Base-by-base conservation (phyloP, 345 rosid genomes). In the Camelina laxa region DNA sequence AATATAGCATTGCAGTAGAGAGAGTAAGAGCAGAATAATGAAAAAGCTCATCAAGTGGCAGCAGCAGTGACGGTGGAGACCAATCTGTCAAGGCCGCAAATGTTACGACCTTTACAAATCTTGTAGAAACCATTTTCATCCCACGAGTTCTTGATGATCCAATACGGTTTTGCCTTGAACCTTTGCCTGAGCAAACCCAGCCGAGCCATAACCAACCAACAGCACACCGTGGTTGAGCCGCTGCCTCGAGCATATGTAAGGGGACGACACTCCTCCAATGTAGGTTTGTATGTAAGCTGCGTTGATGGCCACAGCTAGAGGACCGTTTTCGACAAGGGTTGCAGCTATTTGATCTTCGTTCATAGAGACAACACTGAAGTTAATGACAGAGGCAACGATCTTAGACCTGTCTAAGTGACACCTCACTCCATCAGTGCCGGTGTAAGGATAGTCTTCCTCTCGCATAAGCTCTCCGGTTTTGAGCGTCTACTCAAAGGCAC, bases 121-220 rank as follows among this genome's bases (percentile, higher is more conserved):
- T 82, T 90, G 82, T 90, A 92, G 76, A 53, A 87, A 19, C 98
- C 95, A 6, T 63, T 86, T 86, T 92, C 93, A 31, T 97, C 98
- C 98, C 98, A 90, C 0, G 98, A 90, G 69, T 92, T 92, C 88
- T 92, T 92, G 70, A 90, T 92, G 76, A 90, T 76, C 98, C 98
- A 89, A 79, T 81, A 90, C 11, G 93, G 93, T 79, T 90, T 89
- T 12, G 88, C 89, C 87, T 90, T 92, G 82, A 89, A 44, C 53
- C 96, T 66, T 27, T 17, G 89, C 73, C 1, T 91, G 92, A 38
- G 98, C 78, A 76, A 84, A 93, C 39, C 89, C 98, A 35, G 93
- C 84, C 19, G 85, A 76, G 4, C 98, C 98, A 27, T 93, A 93
- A 1, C 98, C 98, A 3, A 93, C 97, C 75, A 93, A 70, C 75